Conservation (phyloP, 768 basidiomycete species). For the Auricularia heimuer region DNA sequence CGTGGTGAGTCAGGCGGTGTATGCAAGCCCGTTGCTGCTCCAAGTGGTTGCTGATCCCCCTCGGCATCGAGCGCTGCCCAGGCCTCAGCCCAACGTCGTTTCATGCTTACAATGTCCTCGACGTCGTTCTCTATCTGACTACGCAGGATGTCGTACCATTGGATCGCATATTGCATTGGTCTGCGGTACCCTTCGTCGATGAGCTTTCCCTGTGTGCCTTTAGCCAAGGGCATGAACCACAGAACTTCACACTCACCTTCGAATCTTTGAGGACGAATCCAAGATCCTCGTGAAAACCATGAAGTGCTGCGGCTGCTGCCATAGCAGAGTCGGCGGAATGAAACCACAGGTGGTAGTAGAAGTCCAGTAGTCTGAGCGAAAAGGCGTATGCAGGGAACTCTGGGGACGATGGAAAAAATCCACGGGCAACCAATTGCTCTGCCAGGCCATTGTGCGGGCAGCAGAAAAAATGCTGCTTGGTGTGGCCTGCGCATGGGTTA, state of each 20-base stretch:
- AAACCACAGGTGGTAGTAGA: constrained; percentile 27
- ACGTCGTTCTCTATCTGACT: constrained; percentile 12
- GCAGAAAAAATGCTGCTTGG: background rate
- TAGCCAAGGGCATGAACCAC: too few species aligned
- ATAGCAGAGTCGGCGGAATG: constrained; percentile 28
- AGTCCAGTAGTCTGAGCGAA: constrained; percentile 22
- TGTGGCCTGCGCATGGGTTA: background rate
- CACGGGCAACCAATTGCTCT: background rate
- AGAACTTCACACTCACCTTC: constrained; percentile 8
- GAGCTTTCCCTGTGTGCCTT: background rate
- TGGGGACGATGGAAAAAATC: constrained; percentile 26
- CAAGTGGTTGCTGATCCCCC: too few species aligned
- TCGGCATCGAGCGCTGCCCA: too few species aligned
- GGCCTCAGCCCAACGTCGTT: too few species aligned
- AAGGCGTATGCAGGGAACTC: constrained; percentile 13
- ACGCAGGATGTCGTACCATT: constrained; percentile 21
- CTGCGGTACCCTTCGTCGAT: constrained; percentile 23
- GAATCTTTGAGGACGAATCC: constrained; percentile 15
- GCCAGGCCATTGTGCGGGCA: background rate
- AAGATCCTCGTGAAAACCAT: constrained; percentile 20
- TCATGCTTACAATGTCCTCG: background rate
- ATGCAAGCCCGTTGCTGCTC: too few species aligned
- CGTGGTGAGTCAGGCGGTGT: too few species aligned
- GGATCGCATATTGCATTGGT: constrained; percentile 16
- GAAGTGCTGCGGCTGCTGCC: constrained; percentile 19